phyloP scores from a whole-genome alignment of 352 stramenopile species.

The Globisporangium apiculatum region DNA sequence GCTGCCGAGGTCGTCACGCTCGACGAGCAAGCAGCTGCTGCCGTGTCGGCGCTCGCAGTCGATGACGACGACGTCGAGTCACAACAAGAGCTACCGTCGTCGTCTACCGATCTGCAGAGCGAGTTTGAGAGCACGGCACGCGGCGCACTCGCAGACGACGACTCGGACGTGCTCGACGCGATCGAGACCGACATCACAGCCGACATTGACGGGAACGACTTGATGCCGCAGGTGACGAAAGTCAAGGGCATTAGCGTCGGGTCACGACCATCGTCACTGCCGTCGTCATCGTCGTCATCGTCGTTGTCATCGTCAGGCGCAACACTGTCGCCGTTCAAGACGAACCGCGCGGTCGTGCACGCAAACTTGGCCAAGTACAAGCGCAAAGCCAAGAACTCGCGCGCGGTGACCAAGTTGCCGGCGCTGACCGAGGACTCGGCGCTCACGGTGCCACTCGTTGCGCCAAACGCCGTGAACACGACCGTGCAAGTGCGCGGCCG shows the following conservation, averaged over 20 bases:
- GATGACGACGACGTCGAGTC: not conserved
- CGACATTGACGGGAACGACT: constrained; percentile 48
- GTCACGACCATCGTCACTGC: too few species aligned
- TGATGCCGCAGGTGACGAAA: constrained; percentile 40
- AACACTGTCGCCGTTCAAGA: constrained; percentile 18
- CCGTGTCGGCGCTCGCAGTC: not conserved
- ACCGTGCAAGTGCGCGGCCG: constrained; percentile 76
- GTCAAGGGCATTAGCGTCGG: constrained; percentile 17
- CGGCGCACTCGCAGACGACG: constrained; percentile 5
- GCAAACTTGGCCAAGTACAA: constrained; percentile 73
- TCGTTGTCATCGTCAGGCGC: not conserved
- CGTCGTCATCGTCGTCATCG: not conserved
- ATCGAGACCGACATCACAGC: constrained; percentile 41
- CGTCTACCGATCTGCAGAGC: constrained; percentile 2
- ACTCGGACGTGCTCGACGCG: constrained; percentile 20
- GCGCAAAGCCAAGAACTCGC: constrained; percentile 66
- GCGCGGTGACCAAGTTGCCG: constrained; percentile 53
- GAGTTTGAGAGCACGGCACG: constrained; percentile 6
- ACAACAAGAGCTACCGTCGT: not conserved
- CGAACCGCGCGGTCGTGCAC: constrained; percentile 33
- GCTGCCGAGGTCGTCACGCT: not conserved
- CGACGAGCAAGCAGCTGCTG: not conserved
- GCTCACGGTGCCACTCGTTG: constrained; percentile 69
- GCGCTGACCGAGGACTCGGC: constrained; percentile 49
- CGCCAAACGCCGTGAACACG: constrained; percentile 79